Conservation (phyloP, 2,329 filamentous ascomycete species). For the Cephalotrichum gorgonifer region DNA sequence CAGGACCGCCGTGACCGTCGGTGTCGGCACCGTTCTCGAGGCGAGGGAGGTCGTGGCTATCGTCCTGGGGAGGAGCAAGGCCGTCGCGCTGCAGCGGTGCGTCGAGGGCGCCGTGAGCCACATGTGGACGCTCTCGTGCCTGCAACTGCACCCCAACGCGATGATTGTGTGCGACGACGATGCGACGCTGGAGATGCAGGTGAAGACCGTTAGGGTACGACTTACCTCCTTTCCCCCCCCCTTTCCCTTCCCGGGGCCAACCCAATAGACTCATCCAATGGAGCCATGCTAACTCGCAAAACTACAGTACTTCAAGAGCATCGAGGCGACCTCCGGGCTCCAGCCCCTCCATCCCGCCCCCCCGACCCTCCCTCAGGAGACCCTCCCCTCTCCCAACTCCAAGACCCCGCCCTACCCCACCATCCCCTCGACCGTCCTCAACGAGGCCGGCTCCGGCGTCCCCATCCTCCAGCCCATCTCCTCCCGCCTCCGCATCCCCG, state of each 20-base stretch:
- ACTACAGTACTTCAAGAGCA: conserved; percentile 57
- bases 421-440: conserved; percentile 30
- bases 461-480: conserved; percentile 2
- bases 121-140: conserved; percentile 79
- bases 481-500: neutral
- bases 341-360: conserved; percentile 3
- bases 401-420: conserved; percentile 27
- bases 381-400: conserved; percentile 12
- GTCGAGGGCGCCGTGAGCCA: conserved; percentile 78
- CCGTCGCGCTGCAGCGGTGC: conserved; percentile 67
- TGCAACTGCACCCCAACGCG: conserved; percentile 72
- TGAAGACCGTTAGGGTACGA: conserved; percentile 58
- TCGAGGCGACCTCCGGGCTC: conserved; percentile 32
- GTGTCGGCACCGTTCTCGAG: conserved; percentile 74
- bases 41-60: conserved; percentile 75
- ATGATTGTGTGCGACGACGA: conserved; percentile 80
- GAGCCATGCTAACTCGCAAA: neutral
- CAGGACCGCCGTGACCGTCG: conserved; percentile 74
- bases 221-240: neutral
- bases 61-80: conserved; percentile 72
- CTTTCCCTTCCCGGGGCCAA: neutral
- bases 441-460: conserved; percentile 11
- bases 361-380: conserved; percentile 1
- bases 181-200: conserved; percentile 60
- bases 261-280: too few relatives aligned